Base-by-base conservation (phyloP, 2,329 filamentous ascomycete genomes). In the Beauveria australis region DNA sequence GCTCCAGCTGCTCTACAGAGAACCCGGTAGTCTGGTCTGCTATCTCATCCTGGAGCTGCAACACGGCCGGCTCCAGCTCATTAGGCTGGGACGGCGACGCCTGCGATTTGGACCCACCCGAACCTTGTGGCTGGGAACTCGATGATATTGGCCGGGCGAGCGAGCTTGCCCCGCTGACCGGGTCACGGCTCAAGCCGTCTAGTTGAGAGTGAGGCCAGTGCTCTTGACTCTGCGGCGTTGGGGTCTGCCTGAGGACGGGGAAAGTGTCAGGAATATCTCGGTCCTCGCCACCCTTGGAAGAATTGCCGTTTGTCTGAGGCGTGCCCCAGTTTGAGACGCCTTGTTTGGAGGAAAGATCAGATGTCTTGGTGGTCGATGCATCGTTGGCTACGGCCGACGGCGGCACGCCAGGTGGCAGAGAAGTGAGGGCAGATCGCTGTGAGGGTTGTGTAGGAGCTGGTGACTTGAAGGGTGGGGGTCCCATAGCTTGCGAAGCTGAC, bases 1-100 rank as follows among this genome's bases (percentile, higher is more conserved):
- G 93, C 78, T 97, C 93, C 22, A 99, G 78, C 73, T 99, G 93
- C 75, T 99, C 94, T 57, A 99, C 89, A 0, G 88, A 89, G 72
- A 89, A 90, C 1, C 90, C 91, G 22, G 84, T 87, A 2, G 89
- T 93, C 49, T 81, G 79, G 30, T 82, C 75, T 0, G 87, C 86
- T 40, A 96, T 76, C 43, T 84, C 78, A 0, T 79, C 71, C 61
- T 91, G 79, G 60, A 95, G 81, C 7, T 76, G 71, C 2, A 77
- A 72, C 26, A 91, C 76, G 33, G 82, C 78, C 0, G 69, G 68
- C 14, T 81, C 78, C 33, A 79, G 73, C 37, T 77, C 74, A 40
- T 76, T 71, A 0, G 78, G 77, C 62, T 78, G 78, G 14, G 78
- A 79, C 2, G 74, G 56, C 7, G 51, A 37, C 3, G 74, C 49